Evolutionary conservation across 257 asterid genomes (phyloP).

Genomic region (Fraxinus cuspidata): DNA sequence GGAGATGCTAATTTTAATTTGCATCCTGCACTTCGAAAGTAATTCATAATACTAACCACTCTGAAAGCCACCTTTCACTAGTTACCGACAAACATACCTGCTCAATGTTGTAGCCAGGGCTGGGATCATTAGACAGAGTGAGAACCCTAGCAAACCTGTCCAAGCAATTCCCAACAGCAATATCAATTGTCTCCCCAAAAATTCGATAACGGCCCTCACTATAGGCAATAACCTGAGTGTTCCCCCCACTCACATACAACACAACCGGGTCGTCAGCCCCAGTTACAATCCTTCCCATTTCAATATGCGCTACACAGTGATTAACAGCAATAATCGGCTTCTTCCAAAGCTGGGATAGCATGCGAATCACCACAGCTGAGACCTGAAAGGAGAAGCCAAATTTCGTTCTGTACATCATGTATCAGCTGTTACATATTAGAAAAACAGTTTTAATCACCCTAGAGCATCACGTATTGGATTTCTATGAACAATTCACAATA

Average conservation of each 20-base stretch:
- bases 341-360: constrained; percentile 88
- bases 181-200: constrained; percentile 92
- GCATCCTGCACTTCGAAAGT: neutral
- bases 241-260: constrained; percentile 93
- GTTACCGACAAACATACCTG: constrained; percentile 49
- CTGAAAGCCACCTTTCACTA: constrained; percentile 7
- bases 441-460: neutral
- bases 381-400: constrained; percentile 46
- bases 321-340: constrained; percentile 89
- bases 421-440: neutral
- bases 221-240: constrained; percentile 91
- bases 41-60: neutral
- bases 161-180: constrained; percentile 93
- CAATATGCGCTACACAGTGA: constrained; percentile 95
- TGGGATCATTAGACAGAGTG: constrained; percentile 91
- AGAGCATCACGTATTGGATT: neutral
- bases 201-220: constrained; percentile 89
- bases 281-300: constrained; percentile 88
- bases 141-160: constrained; percentile 99
- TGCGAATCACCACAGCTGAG: constrained; percentile 78
- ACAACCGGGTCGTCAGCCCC: constrained; percentile 96
- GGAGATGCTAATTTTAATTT: neutral
- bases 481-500: neutral
- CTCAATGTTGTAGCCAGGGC: constrained; percentile 97
- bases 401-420: neutral